Percentiles rank a stretch among this genome's conserved stretches.
Evolutionary conservation across 2,329 filamentous ascomycete species (phyloP).

Genomic region (Periconia macrospinosa): DNA sequence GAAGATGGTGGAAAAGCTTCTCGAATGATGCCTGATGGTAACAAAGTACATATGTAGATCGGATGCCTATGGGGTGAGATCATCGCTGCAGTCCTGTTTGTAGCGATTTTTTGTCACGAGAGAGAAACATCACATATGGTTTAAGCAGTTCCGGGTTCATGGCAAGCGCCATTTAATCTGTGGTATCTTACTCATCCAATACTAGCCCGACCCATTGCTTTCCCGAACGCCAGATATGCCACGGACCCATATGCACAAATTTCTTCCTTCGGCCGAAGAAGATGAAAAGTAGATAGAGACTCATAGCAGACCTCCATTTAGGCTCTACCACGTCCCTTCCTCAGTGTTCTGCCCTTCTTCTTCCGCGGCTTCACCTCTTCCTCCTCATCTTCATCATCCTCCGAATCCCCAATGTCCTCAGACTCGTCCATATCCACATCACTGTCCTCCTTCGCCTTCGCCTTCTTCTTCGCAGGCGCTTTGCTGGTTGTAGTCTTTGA

Average conservation of each 20-base stretch:
- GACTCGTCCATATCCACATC: conserved; percentile 17
- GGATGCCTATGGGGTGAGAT: too few species aligned
- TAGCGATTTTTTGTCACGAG: too few species aligned
- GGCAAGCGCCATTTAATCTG: neutral
- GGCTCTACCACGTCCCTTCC: conserved; percentile 6
- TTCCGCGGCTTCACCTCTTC: conserved; percentile 21
- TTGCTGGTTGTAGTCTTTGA: conserved; percentile 11
- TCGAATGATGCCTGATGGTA: neutral
- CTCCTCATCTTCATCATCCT: conserved; percentile 22
- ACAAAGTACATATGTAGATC: too few species aligned
- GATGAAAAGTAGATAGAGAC: neutral
- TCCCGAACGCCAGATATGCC: neutral
- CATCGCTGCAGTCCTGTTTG: too few species aligned
- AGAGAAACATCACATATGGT: too few species aligned
- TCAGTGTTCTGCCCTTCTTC: conserved; percentile 14
- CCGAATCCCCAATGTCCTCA: conserved; percentile 29
- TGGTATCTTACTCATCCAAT: neutral
- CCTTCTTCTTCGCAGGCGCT: conserved; percentile 1
- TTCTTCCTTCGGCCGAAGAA: neutral
- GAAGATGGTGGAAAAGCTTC: neutral
- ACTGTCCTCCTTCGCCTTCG: conserved; percentile 17
- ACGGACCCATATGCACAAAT: neutral
- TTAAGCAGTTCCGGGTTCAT: neutral
- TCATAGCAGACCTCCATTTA: neutral
- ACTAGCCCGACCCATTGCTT: neutral